phyloP scores from a whole-genome alignment of 306 rosid genomes.

The Acacia melanoxylon region DNA sequence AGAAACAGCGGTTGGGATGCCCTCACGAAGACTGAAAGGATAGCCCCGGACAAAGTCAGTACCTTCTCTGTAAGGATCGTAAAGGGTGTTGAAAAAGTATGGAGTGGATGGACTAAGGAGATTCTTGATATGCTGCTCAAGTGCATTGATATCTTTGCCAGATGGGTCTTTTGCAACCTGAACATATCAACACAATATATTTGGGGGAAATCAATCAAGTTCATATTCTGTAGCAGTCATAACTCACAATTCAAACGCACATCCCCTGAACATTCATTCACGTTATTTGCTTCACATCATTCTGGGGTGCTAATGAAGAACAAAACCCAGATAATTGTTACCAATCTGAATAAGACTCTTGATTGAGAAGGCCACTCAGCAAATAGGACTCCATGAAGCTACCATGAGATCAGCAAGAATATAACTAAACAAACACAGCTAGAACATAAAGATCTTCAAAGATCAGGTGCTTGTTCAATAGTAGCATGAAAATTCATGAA shows the following conservation, averaged over 20 bases:
- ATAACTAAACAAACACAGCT: not conserved
- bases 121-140: constrained; percentile 46
- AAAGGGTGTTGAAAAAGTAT: constrained; percentile 46
- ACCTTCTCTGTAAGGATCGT: constrained; percentile 58
- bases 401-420: not conserved
- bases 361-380: not conserved
- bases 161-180: constrained; percentile 63
- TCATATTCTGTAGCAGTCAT: not conserved
- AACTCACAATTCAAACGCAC: constrained; percentile 4
- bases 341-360: constrained; percentile 5
- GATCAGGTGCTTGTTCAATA: not conserved
- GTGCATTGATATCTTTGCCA: constrained; percentile 46
- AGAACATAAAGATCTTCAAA: not conserved
- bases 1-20: constrained; percentile 50
- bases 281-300: constrained; percentile 19
- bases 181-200: constrained; percentile 19
- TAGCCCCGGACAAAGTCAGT: constrained; percentile 62
- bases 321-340: not conserved
- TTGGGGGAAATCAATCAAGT: not conserved
- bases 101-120: constrained; percentile 48
- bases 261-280: not conserved
- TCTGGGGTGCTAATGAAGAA: not conserved
- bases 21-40: constrained; percentile 58
- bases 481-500: not conserved
- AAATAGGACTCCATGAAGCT: not conserved